Conservation (phyloP, 2,329 filamentous ascomycete species). For the Chalaropsis ovoidea region DNA sequence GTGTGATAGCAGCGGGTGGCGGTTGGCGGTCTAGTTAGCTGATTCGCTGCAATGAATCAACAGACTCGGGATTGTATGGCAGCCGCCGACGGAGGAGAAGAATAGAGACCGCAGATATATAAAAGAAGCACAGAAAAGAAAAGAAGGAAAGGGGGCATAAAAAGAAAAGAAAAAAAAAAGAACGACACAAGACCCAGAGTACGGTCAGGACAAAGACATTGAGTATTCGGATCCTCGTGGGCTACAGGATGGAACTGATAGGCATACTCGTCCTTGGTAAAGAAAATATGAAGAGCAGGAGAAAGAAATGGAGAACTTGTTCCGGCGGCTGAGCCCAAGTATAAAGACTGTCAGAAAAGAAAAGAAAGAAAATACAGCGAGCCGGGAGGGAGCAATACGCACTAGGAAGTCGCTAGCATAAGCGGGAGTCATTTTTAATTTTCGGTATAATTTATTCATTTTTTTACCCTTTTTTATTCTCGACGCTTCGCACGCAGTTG, state of each 20-base stretch:
- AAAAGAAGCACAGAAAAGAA: constrained; percentile 1
- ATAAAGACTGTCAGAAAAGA: background rate
- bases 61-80: background rate
- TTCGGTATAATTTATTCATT: background rate
- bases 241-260: constrained; percentile 3
- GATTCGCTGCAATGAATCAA: background rate
- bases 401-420: background rate
- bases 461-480: background rate
- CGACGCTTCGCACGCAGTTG: background rate
- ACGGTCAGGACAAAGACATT: constrained; percentile 8
- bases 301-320: background rate
- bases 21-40: background rate
- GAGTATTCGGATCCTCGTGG: constrained; percentile 11
- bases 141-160: background rate
- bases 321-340: background rate
- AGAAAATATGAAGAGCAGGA: background rate
- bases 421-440: constrained; percentile 3
- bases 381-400: background rate
- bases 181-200: background rate
- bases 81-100: background rate
- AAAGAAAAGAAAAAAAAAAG: background rate
- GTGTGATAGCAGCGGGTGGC: background rate
- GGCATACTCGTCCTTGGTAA: constrained; percentile 14
- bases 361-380: background rate
- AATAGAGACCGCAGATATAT: too few relatives aligned